These are phyloP conservation scores for Mycena chlorophos DNA, from an alignment of 768 basidiomycete species.

Conservation along the genomic window DNA sequence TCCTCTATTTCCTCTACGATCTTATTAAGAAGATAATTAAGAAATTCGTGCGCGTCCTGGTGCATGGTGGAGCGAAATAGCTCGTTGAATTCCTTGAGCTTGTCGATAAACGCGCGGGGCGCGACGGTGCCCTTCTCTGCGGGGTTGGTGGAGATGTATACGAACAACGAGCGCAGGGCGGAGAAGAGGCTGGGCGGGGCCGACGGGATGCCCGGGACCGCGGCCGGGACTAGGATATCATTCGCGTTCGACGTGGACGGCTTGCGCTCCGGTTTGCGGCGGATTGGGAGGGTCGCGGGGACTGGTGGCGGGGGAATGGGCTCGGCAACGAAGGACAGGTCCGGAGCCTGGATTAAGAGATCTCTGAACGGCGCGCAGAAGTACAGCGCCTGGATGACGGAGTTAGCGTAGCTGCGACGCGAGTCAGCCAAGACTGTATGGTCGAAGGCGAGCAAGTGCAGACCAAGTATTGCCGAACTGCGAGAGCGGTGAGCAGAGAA, in stretches of 20 bases:
- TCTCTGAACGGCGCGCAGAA: slow-evolving; percentile 93
- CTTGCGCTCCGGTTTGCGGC: slow-evolving; percentile 62
- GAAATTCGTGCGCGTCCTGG: slow-evolving; percentile 98
- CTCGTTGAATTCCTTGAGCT: slow-evolving; percentile 90
- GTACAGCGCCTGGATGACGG: slow-evolving; percentile 96
- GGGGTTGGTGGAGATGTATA: slow-evolving; percentile 77
- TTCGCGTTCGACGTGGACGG: slow-evolving; percentile 29
- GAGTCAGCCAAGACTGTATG: slow-evolving; percentile 23
- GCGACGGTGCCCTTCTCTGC: slow-evolving; percentile 81
- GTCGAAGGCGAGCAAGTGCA: slow-evolving; percentile 22
- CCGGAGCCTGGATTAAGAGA: slow-evolving; percentile 72
- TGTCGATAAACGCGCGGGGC: slow-evolving; percentile 89
- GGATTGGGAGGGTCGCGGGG: slow-evolving; percentile 36
- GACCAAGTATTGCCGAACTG: slow-evolving; percentile 98
- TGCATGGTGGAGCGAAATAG: slow-evolving; percentile 89
- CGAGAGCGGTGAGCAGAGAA: slow-evolving; percentile 9
- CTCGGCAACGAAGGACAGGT: slow-evolving; percentile 46
- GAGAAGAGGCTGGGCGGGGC: slow-evolving; percentile 80
- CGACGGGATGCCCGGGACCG: slow-evolving; percentile 43
- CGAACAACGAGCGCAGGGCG: slow-evolving; percentile 89
- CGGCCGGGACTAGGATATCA: slow-evolving; percentile 12
- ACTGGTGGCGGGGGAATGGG: slow-evolving; percentile 28
- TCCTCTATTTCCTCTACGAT: slow-evolving; percentile 92
- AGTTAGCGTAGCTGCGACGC: slow-evolving; percentile 87
- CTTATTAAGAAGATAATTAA: slow-evolving; percentile 90